phyloP scores from a whole-genome alignment of 352 stramenopile species.

The Phytophthora melonis region DNA sequence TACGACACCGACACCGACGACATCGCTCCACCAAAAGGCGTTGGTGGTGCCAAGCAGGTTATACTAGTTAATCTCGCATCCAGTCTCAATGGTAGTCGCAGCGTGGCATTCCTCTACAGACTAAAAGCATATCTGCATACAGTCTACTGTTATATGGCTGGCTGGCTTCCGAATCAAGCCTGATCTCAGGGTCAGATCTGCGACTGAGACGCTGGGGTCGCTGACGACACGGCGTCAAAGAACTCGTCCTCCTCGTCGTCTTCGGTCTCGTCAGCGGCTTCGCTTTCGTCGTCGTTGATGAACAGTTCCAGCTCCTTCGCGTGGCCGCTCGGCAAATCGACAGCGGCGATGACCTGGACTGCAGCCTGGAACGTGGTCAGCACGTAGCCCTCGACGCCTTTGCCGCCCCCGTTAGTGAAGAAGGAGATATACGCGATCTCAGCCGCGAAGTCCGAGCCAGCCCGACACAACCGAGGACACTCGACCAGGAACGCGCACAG shows the following conservation, averaged over 20 bases:
- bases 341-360: constrained; percentile 72
- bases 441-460: constrained; percentile 59
- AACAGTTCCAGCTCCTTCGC: constrained; percentile 69
- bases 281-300: constrained; percentile 46
- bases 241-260: constrained; percentile 58
- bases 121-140: constrained; percentile 21
- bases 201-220: constrained; percentile 15
- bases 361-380: constrained; percentile 80
- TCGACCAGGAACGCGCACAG: constrained; percentile 69
- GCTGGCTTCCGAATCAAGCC: background rate
- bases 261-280: constrained; percentile 34
- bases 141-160: background rate
- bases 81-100: constrained; percentile 27
- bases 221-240: constrained; percentile 55
- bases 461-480: constrained; percentile 38
- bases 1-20: background rate
- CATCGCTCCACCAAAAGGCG: background rate
- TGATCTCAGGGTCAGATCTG: constrained; percentile 2
- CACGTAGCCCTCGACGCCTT: constrained; percentile 82
- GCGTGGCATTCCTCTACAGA: constrained; percentile 3
- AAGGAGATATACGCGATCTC: constrained; percentile 83
- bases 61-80: constrained; percentile 26
- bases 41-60: background rate
- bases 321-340: constrained; percentile 62
- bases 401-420: constrained; percentile 77